Evolutionary conservation across 2,329 filamentous ascomycete genomes (phyloP).

Genomic region (Ophiobolus disseminans): DNA sequence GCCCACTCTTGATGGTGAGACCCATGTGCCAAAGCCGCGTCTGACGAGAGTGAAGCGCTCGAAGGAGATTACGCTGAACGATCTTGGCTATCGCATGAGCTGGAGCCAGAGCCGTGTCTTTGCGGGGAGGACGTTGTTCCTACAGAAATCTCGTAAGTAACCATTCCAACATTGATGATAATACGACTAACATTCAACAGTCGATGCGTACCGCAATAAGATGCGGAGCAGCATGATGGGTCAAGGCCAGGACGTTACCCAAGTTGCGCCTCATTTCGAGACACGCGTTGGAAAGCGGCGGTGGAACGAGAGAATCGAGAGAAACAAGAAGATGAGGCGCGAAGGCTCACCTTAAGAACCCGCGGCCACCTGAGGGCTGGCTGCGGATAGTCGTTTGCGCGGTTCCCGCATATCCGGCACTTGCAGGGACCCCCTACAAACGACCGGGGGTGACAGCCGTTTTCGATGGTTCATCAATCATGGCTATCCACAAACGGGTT

Average conservation of each 20-base stretch:
- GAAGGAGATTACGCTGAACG: slow-evolving; percentile 90
- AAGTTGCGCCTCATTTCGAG: slow-evolving; percentile 84
- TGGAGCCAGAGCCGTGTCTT: slow-evolving; percentile 96
- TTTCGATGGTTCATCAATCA: slow-evolving; percentile 33
- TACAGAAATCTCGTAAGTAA: slow-evolving; percentile 89
- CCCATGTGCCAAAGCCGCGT: slow-evolving; percentile 76
- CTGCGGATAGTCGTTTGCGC: slow-evolving; percentile 31
- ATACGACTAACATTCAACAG: slow-evolving; percentile 56
- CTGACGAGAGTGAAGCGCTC: slow-evolving; percentile 72
- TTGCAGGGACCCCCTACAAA: slow-evolving; percentile 44
- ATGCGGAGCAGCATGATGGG: slow-evolving; percentile 82
- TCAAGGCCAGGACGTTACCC: slow-evolving; percentile 75
- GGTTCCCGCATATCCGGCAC: slow-evolving; percentile 40
- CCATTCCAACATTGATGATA: not conserved
- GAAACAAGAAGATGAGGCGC: slow-evolving; percentile 49
- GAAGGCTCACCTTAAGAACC: slow-evolving; percentile 48
- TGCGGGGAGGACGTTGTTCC: slow-evolving; percentile 81
- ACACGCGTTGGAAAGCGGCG: slow-evolving; percentile 82
- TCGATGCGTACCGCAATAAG: slow-evolving; percentile 94
- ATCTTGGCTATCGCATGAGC: slow-evolving; percentile 92
- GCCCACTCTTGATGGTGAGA: slow-evolving; percentile 70
- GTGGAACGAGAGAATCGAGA: slow-evolving; percentile 58
- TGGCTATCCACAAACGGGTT: slow-evolving; percentile 25
- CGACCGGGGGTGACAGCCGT: slow-evolving; percentile 38
- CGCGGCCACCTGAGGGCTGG: slow-evolving; percentile 31